These are phyloP conservation scores for Trichoderma sp. DNA, from an alignment of 2,329 filamentous ascomycete species.

Conservation along the genomic window DNA sequence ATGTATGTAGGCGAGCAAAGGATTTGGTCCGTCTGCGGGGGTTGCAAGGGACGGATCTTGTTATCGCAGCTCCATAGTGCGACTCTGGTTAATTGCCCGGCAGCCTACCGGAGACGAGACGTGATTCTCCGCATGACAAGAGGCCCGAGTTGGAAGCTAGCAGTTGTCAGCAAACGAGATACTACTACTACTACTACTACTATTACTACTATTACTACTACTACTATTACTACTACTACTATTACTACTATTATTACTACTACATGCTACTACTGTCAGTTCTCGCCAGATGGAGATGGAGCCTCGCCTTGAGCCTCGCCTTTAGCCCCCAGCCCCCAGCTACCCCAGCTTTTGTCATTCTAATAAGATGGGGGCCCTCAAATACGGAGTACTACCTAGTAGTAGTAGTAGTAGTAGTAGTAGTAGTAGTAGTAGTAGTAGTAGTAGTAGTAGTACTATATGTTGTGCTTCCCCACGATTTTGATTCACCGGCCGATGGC, in stretches of 20 bases:
- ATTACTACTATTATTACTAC: no score
- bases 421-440: no score
- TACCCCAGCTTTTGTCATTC: conserved; percentile 14
- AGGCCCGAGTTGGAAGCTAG: neutral
- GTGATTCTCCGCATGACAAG: neutral
- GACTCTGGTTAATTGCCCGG: conserved; percentile 1
- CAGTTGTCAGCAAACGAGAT: neutral
- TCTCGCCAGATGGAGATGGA: neutral
- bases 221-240: no score
- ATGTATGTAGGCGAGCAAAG: conserved; percentile 9
- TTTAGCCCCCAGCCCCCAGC: neutral
- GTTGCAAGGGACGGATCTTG: conserved; percentile 1
- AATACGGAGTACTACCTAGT: no score
- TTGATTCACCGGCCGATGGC: neutral
- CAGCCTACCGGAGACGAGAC: neutral
- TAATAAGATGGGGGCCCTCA: neutral
- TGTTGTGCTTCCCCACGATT: conserved; percentile 6
- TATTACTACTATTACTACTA: no score
- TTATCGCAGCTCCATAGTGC: conserved; percentile 16
- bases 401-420: no score
- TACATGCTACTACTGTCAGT: neutral
- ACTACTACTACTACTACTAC: no score
- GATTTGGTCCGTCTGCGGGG: conserved; percentile 9
- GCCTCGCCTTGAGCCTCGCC: neutral
- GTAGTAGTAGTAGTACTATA: no score